Evolutionary conservation across 164 flowering plant species (phyloP), one percentile per base, ranked within the genome.

Genomic region (Brasenia schreberi): DNA sequence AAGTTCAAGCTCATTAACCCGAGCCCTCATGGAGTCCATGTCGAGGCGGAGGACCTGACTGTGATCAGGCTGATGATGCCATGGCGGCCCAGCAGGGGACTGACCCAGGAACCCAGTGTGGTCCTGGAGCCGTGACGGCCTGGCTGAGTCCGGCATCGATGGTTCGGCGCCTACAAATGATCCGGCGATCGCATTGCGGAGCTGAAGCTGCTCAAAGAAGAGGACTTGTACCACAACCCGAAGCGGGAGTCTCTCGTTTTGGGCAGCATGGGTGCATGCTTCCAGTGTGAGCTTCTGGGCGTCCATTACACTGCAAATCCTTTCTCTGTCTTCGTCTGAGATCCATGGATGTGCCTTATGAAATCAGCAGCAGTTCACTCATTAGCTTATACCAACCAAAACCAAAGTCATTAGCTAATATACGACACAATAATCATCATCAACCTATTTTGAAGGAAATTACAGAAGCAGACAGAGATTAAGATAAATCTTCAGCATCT

Each of bases 201-300:
- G 91, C 81, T 94, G 96, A n/a, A 91, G 81, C 80, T 92, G 99
- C 84, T 91, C 99, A 75, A 89, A 89, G 77, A 91, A 89, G n/a
- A 94, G 83, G 18, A 94, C 97, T 71, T 94, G 99, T 5, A 94
- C 96, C 45, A 92, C 88, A 7, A 88, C 84, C 2, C 97, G 82
- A 23, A 94, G 71, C 0, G 98, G 98, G 6, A 94, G 87, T 16
- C 97, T 85, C 82, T 94, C 98, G 73, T 94, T 94, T 70, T 94
- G 96, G 3, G 97, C 97, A 2, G 99, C 99, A 77, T 94, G 99
- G 1, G 96, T 88, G 87, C 99, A 91, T 16, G 97, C 99, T 65
- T 91, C 99, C 16, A 89, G 64, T 27, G 99, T 89, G 23, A 94
- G 89, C 86, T 89, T 92, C 76, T 87, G 90, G 73, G 85, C 89